Percentiles rank a stretch among this genome's conserved stretches.
phyloP scores from a whole-genome alignment of 805 yeast species.

The Saccharomycopsis babjevae region DNA sequence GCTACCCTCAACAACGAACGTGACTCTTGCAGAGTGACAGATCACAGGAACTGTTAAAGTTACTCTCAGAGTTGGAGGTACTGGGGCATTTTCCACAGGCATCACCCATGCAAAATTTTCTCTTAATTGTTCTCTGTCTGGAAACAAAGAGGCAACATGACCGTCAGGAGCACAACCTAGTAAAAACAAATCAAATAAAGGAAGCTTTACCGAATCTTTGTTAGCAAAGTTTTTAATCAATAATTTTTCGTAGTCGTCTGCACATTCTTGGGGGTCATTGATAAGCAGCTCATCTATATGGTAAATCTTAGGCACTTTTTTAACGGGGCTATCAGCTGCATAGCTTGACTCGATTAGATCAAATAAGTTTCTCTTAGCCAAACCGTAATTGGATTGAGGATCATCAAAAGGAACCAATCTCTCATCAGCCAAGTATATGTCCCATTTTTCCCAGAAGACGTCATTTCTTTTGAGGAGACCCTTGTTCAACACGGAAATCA shows the following conservation, averaged over 20 bases:
- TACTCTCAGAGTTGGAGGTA: constrained; percentile 76
- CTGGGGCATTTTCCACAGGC: constrained; percentile 86
- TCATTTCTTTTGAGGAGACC: constrained; percentile 71
- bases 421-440: constrained; percentile 82
- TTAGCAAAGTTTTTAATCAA: constrained; percentile 87
- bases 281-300: constrained; percentile 74
- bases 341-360: constrained; percentile 42
- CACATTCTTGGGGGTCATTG: constrained; percentile 81
- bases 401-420: constrained; percentile 76
- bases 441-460: constrained; percentile 74
- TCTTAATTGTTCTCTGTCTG: constrained; percentile 78
- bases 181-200: constrained; percentile 83
- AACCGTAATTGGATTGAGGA: constrained; percentile 78
- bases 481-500: constrained; percentile 75
- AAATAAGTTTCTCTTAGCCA: constrained; percentile 69
- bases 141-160: constrained; percentile 93
- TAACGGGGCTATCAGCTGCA: constrained; percentile 14
- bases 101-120: constrained; percentile 93
- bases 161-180: constrained; percentile 99
- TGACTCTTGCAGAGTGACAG: constrained; percentile 84
- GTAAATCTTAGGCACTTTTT: constrained; percentile 55
- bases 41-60: constrained; percentile 90
- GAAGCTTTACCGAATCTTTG: constrained; percentile 90
- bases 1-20: constrained; percentile 93
- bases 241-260: constrained; percentile 83